These are phyloP conservation scores for Aspergillus uvarum DNA, from an alignment of 2,329 filamentous ascomycete species.

Conservation along the genomic window DNA sequence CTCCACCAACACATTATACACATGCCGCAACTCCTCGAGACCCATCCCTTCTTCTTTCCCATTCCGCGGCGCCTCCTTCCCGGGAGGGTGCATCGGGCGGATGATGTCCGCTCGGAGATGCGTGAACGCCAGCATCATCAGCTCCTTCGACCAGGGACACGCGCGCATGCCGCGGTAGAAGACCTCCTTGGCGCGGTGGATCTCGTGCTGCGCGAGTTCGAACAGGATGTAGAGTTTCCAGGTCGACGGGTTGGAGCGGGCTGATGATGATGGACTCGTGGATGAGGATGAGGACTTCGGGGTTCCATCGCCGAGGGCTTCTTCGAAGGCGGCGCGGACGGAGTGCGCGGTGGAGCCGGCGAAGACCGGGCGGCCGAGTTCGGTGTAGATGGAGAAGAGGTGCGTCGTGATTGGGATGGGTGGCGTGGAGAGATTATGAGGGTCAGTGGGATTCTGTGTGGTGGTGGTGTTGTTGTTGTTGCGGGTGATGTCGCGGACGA, in stretches of 20 bases:
- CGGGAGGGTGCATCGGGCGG: background rate
- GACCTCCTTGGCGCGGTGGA: constrained; percentile 48
- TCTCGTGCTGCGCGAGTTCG: constrained; percentile 43
- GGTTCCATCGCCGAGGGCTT: constrained; percentile 43
- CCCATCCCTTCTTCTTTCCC: constrained; percentile 33
- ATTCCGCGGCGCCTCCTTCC: background rate
- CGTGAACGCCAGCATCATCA: constrained; percentile 58
- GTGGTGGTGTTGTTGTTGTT: constrained; percentile 19
- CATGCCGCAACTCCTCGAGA: constrained; percentile 50
- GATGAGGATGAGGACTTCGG: constrained; percentile 25
- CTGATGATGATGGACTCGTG: constrained; percentile 24
- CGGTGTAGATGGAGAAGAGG: constrained; percentile 57
- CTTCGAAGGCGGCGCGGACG: constrained; percentile 56
- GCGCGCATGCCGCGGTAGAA: constrained; percentile 57
- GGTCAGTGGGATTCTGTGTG: constrained; percentile 30
- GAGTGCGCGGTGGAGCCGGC: constrained; percentile 52
- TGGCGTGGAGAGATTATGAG: constrained; percentile 28
- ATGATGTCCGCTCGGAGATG: constrained; percentile 33
- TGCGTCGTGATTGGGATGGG: constrained; percentile 47
- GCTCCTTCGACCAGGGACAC: constrained; percentile 64
- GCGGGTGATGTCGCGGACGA: constrained; percentile 50
- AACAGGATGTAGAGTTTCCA: constrained; percentile 57
- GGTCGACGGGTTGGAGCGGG: constrained; percentile 44
- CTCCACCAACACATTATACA: constrained; percentile 59
- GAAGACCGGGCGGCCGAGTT: constrained; percentile 48